These are phyloP conservation scores for Nicotiana noctiflora DNA, from an alignment of 257 asterid species.

Conservation along the genomic window DNA sequence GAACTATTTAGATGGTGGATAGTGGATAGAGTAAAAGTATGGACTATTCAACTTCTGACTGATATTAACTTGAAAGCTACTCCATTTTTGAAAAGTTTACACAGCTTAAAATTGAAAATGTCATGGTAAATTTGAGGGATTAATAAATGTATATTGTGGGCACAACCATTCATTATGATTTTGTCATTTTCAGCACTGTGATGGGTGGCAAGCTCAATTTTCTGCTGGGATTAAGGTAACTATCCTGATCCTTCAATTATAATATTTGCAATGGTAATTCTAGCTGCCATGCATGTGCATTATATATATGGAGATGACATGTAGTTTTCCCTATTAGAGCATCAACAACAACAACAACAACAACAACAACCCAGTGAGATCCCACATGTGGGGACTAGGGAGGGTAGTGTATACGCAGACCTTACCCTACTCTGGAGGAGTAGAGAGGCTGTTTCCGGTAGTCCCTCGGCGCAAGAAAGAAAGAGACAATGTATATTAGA, in stretches of 20 bases:
- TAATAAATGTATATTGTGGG: not conserved
- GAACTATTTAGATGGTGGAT: not conserved
- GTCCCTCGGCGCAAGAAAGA: no score
- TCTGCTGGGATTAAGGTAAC: conserved; percentile 88
- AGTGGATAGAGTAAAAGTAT: not conserved
- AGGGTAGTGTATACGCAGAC: no score
- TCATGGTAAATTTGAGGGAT: not conserved
- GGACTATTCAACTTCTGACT: not conserved
- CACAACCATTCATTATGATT: conserved; percentile 13
- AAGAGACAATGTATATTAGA: not conserved
- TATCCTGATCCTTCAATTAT: conserved; percentile 11
- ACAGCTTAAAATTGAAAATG: not conserved
- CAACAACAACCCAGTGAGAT: no score
- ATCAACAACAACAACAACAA: not conserved
- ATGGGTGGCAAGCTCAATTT: conserved; percentile 76
- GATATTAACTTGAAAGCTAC: not conserved
- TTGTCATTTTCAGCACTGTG: conserved; percentile 40
- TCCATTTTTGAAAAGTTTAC: not conserved
- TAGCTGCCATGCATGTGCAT: not conserved
- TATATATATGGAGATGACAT: not conserved
- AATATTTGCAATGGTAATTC: conserved; percentile 6
- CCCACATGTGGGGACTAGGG: no score
- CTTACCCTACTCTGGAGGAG: no score
- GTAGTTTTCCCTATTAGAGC: not conserved
- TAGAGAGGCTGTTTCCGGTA: no score